phyloP scores from a whole-genome alignment of 2,329 filamentous ascomycete species.

The Microascus cirrosus region DNA sequence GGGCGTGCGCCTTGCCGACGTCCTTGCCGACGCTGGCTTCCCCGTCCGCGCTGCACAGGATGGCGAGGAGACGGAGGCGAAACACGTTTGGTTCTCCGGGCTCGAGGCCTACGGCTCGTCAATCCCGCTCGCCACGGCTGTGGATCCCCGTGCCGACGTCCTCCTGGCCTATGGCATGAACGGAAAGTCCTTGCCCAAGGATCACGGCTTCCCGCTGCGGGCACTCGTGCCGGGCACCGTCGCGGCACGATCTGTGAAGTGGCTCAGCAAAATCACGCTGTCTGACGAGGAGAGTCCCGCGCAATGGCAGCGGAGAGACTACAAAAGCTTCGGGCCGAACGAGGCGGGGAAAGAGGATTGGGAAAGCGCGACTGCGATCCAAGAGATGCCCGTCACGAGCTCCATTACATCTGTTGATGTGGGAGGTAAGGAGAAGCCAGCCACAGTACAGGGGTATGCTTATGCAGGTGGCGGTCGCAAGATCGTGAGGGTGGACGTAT shows the following conservation, averaged over 20 bases:
- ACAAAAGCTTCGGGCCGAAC: slow-evolving; percentile 59
- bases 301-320: slow-evolving; percentile 57
- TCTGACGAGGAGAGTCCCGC: slow-evolving; percentile 55
- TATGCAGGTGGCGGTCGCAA: slow-evolving; percentile 56
- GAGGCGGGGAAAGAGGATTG: slow-evolving; percentile 44
- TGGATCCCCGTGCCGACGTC: slow-evolving; percentile 52
- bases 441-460: slow-evolving; percentile 49
- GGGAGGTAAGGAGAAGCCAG: slow-evolving; percentile 10
- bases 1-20: slow-evolving; percentile 41
- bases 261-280: slow-evolving; percentile 52
- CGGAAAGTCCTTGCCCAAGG: slow-evolving; percentile 46
- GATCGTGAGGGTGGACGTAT: slow-evolving; percentile 58
- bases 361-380: slow-evolving; percentile 51
- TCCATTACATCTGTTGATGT: slow-evolving; percentile 42
- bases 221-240: slow-evolving; percentile 55
- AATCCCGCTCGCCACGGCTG: slow-evolving; percentile 46
- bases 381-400: slow-evolving; percentile 58
- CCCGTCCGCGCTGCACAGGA: slow-evolving; percentile 23
- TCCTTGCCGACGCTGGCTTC: slow-evolving; percentile 45
- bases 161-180: slow-evolving; percentile 60
- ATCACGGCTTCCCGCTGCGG: slow-evolving; percentile 56
- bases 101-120: slow-evolving; percentile 51
- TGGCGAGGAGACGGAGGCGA: slow-evolving; percentile 21
- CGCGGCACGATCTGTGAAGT: slow-evolving; percentile 58
- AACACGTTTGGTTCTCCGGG: slow-evolving; percentile 47